Base-by-base conservation (phyloP, 1,139 yeast species). In the Blastobotrys proliferans region DNA sequence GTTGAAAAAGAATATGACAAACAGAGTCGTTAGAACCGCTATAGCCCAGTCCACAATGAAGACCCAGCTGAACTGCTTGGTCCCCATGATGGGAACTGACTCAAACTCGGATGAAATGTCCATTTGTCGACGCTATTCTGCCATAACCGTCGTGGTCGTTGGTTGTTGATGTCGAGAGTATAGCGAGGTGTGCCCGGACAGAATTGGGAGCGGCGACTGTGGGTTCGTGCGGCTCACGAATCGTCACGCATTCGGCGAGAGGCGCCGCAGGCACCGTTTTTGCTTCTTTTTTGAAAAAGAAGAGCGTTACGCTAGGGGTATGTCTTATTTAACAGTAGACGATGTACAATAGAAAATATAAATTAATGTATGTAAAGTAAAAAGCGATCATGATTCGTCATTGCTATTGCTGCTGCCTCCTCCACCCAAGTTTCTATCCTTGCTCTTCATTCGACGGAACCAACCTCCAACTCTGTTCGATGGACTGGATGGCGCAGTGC, bases 41-140 rank as follows among this genome's bases (percentile, higher is more conserved):
- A 88, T 67, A 35, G 83, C 66, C 95, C 96, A 87, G 60, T 86
- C 88, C 26, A 79, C 81, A 48, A 88, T 68, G 61, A 88, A 90
- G 22, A 85, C 84, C 94, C 95, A 85, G 56, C 81, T 74, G 53
- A 83, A 79, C 51, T 73, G 72, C 48, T 50, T 51, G 44, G 50
- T 47, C 42, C 58, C 61, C 31, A 56, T 47, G 26, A 60, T 55
- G 28, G 63, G 57, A 38, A 53, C 52, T 21, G 58, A 48, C 38
- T 49, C 50, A 47, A 60, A 58, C 44, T 48, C 43, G 25, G 51
- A 37, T 29, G 47, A 44, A 8, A 44, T 16, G 35, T 40, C 44
- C 47, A 44, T 44, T 29, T 29, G 8, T 17, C 5, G n/a, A n/a
- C 9, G 30, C 30, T 27, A 27, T 10, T 13, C 14, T n/a, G 6